phyloP scores from a whole-genome alignment of 768 basidiomycete species.

The Termitomyces sp. region DNA sequence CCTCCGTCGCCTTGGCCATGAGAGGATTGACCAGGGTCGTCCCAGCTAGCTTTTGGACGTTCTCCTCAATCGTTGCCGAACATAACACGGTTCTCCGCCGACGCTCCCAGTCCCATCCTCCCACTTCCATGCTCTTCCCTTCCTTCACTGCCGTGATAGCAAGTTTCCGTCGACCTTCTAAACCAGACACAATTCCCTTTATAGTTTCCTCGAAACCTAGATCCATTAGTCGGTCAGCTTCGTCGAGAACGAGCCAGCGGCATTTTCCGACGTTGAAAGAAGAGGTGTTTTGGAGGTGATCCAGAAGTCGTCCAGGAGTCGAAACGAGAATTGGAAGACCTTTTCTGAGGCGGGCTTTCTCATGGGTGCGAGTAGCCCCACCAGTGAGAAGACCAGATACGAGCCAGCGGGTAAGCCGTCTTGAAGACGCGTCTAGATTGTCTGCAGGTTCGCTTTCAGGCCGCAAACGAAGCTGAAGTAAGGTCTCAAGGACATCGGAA shows the following conservation, averaged over 20 bases:
- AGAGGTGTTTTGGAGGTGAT: slow-evolving; percentile 94
- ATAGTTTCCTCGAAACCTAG: slow-evolving; percentile 97
- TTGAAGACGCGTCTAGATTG: slow-evolving; percentile 39
- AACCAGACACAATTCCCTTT: slow-evolving; percentile 79
- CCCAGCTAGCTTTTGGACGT: slow-evolving; percentile 92
- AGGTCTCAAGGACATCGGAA: slow-evolving; percentile 84
- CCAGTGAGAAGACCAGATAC: slow-evolving; percentile 92
- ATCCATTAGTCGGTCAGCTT: slow-evolving; percentile 97
- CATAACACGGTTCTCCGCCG: slow-evolving; percentile 86
- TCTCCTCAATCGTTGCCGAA: slow-evolving; percentile 94
- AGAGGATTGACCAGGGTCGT: slow-evolving; percentile 75
- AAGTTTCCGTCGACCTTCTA: slow-evolving; percentile 80
- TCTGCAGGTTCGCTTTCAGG: slow-evolving; percentile 53
- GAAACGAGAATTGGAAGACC: slow-evolving; percentile 94
- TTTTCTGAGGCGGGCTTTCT: slow-evolving; percentile 93
- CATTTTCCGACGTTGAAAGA: slow-evolving; percentile 92
- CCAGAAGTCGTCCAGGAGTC: slow-evolving; percentile 92
- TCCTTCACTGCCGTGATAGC: slow-evolving; percentile 67
- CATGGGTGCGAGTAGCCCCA: slow-evolving; percentile 91
- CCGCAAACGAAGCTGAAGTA: slow-evolving; percentile 76
- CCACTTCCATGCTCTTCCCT: slow-evolving; percentile 68
- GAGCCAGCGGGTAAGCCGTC: slow-evolving; percentile 80
- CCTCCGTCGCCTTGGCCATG: slow-evolving; percentile 75
- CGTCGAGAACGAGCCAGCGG: slow-evolving; percentile 94
- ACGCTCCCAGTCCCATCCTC: slow-evolving; percentile 83